phyloP scores from a whole-genome alignment of 192 early-diverging fungal genomes.

The Coemansia sp. region DNA sequence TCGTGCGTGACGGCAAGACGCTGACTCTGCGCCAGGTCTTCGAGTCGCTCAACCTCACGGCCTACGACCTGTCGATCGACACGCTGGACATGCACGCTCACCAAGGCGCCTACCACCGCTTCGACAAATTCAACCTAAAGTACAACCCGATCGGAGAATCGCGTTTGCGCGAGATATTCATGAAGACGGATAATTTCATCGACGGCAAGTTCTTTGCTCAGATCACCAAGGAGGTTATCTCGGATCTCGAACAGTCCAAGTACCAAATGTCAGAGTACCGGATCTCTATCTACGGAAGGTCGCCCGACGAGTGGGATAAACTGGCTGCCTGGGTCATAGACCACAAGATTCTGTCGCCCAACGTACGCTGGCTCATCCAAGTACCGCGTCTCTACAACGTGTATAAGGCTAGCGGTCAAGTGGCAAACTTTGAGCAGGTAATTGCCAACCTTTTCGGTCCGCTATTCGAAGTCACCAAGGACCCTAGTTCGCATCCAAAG shows the following conservation, averaged over 20 bases:
- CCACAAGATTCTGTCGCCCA: conserved; percentile 87
- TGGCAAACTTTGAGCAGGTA: conserved; percentile 77
- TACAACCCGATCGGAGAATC: conserved; percentile 97
- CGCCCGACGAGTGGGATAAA: conserved; percentile 88
- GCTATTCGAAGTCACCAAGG: conserved; percentile 87
- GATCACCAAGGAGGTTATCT: conserved; percentile 88
- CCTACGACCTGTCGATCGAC: conserved; percentile 93
- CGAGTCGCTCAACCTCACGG: conserved; percentile 84
- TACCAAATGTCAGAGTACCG: conserved; percentile 97
- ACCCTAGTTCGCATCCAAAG: conserved; percentile 86
- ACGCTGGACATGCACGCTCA: conserved; percentile 98
- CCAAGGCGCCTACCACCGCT: conserved; percentile 94
- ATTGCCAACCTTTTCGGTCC: conserved; percentile 86
- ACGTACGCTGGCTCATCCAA: conserved; percentile 97
- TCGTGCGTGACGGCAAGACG: conserved; percentile 81
- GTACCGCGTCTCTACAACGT: conserved; percentile 89
- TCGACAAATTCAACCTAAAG: conserved; percentile 97
- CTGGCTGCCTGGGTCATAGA: conserved; percentile 91
- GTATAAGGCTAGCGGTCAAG: conserved; percentile 68
- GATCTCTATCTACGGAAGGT: conserved; percentile 90
- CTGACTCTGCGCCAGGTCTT: conserved; percentile 87
- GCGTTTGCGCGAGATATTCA: conserved; percentile 91
- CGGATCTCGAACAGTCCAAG: conserved; percentile 89
- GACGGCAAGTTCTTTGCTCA: conserved; percentile 88
- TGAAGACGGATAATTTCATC: conserved; percentile 94